Conservation (phyloP, 257 asterid species). For the Avicennia marina region DNA sequence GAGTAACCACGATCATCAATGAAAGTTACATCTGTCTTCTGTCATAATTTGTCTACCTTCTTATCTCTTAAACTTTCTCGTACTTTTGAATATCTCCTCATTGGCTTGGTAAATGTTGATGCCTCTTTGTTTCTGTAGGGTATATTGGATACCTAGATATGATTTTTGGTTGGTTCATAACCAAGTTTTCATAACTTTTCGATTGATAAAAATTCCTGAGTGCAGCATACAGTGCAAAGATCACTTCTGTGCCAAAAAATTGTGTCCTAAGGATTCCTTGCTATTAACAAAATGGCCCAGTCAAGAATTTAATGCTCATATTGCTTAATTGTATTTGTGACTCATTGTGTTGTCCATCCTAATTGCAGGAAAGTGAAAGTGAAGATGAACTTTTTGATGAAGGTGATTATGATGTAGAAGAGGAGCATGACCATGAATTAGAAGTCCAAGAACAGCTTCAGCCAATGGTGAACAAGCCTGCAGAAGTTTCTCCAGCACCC, state of each 20-base stretch:
- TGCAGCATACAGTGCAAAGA: too few species aligned
- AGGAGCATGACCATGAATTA: conserved; percentile 66
- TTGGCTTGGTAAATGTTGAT: too few species aligned
- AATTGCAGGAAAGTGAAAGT: conserved; percentile 52
- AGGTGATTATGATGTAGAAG: conserved; percentile 59
- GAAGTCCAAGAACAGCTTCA: conserved; percentile 51
- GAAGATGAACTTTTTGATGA: conserved; percentile 63
- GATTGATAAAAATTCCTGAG: not conserved
- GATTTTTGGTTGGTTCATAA: not conserved
- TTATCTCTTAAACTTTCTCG: not conserved
- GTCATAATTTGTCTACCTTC: not conserved
- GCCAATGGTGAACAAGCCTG: conserved; percentile 38
- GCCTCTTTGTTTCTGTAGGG: not conserved
- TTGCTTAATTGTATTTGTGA: too few species aligned
- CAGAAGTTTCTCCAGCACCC: conserved; percentile 48
- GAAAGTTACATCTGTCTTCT: too few species aligned
- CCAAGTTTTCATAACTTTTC: not conserved
- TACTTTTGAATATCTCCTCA: not conserved
- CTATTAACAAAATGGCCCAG: too few species aligned
- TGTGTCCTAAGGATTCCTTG: too few species aligned
- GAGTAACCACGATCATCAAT: too few species aligned
- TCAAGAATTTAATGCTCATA: too few species aligned
- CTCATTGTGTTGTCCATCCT: conserved; percentile 7
- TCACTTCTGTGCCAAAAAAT: too few species aligned
- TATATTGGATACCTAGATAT: not conserved